These are phyloP conservation scores for Pyrus bretschneideri DNA, from an alignment of 306 rosid genomes.

Conservation along the genomic window DNA sequence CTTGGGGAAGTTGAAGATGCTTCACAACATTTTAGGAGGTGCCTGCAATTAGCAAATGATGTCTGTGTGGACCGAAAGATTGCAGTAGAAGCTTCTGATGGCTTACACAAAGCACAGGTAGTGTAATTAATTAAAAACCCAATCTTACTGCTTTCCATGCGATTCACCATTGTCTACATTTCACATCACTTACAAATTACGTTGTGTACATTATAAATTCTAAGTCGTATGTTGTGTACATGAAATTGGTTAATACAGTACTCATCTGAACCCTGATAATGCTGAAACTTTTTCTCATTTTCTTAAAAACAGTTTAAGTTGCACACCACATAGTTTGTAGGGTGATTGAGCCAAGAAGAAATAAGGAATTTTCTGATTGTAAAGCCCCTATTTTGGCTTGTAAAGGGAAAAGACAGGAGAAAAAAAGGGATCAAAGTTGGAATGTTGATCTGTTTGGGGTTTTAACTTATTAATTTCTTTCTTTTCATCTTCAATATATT, in stretches of 20 bases:
- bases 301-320: not conserved
- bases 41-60: slow-evolving; percentile 71
- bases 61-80: slow-evolving; percentile 75
- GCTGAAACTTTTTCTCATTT: not conserved
- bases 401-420: not conserved
- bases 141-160: not conserved
- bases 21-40: slow-evolving; percentile 57
- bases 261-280: not conserved
- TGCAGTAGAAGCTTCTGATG: slow-evolving; percentile 90
- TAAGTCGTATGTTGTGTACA: not conserved
- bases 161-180: not conserved
- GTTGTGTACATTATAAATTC: not conserved
- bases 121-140: not conserved
- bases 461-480: not conserved
- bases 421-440: not conserved
- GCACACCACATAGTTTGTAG: not conserved
- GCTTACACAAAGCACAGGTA: slow-evolving; percentile 87
- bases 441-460: not conserved
- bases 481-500: not conserved
- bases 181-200: not conserved
- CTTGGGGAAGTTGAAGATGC: slow-evolving; percentile 89
- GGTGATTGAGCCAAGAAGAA: not conserved
- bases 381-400: not conserved
- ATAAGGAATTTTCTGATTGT: not conserved
- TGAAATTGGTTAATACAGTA: not conserved